Evolutionary conservation across 1,139 yeast genomes (phyloP).

Genomic region (Scheffersomyces parashehatae): DNA sequence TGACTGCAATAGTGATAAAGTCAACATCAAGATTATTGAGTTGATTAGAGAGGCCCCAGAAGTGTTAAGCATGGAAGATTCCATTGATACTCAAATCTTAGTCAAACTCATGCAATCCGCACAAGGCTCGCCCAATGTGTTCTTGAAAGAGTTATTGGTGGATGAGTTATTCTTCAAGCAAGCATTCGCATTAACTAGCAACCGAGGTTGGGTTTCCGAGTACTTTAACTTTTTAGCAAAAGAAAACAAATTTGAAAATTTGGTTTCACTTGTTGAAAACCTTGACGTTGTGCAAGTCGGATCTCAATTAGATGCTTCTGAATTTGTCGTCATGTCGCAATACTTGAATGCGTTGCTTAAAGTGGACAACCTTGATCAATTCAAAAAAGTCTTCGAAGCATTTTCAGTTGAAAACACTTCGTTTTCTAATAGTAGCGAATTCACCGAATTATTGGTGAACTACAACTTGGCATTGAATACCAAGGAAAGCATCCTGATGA

Average conservation of each 20-base stretch:
- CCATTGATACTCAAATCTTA: conserved; percentile 12
- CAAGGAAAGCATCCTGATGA: conserved; percentile 15
- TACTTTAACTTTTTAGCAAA: conserved; percentile 19
- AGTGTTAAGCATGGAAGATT: not conserved
- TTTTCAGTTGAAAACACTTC: not conserved
- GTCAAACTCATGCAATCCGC: conserved; percentile 12
- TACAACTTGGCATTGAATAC: conserved; percentile 19
- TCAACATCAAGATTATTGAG: conserved; percentile 26
- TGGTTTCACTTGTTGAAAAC: conserved; percentile 11
- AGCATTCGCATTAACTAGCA: conserved; percentile 11
- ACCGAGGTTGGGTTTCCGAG: conserved; percentile 18
- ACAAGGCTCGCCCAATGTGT: conserved; percentile 18
- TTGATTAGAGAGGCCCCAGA: conserved; percentile 11
- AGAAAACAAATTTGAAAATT: conserved; percentile 7
- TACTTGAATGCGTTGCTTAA: conserved; percentile 18
- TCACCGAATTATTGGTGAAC: conserved; percentile 22
- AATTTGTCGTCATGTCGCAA: conserved; percentile 6
- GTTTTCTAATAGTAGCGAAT: conserved; percentile 2
- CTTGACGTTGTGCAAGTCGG: conserved; percentile 3
- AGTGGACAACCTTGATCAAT: conserved; percentile 12
- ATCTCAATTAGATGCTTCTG: not conserved
- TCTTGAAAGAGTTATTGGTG: conserved; percentile 18
- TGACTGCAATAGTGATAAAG: conserved; percentile 26
- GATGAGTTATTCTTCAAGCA: conserved; percentile 11
- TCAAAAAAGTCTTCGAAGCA: conserved; percentile 16